Percentiles rank a stretch among this genome's conserved stretches.
These are phyloP conservation scores for Cucumis sativus DNA, from an alignment of 306 rosid species.

Conservation along the genomic window Cucumber_9930_V3 NC_026657.2:24678501-24679000, in stretches of 20 bases:
- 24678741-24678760: background rate
- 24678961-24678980: too few relatives aligned
- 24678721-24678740: background rate
- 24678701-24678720: background rate
- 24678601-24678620: slow-evolving; percentile 94
- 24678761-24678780: background rate
- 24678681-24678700: background rate
- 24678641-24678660: slow-evolving; percentile 34
- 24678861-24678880: background rate
- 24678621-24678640: slow-evolving; percentile 76
- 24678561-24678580: slow-evolving; percentile 97
- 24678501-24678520: slow-evolving; percentile 96
- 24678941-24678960: too few relatives aligned
- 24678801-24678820: background rate
- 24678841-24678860: background rate
- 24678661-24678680: slow-evolving; percentile 29
- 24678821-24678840: background rate
- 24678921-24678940: background rate
- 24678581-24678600: slow-evolving; percentile 97
- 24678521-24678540: slow-evolving; percentile 99
- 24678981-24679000: too few relatives aligned
- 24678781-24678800: background rate
- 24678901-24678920: background rate
- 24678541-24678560: slow-evolving; percentile 94
- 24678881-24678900: too few relatives aligned